Percentiles rank a stretch among this genome's conserved stretches.
These are phyloP conservation scores for Diplodia intermedia DNA, from an alignment of 2,329 filamentous ascomycete genomes.

Conservation along the genomic window DNA sequence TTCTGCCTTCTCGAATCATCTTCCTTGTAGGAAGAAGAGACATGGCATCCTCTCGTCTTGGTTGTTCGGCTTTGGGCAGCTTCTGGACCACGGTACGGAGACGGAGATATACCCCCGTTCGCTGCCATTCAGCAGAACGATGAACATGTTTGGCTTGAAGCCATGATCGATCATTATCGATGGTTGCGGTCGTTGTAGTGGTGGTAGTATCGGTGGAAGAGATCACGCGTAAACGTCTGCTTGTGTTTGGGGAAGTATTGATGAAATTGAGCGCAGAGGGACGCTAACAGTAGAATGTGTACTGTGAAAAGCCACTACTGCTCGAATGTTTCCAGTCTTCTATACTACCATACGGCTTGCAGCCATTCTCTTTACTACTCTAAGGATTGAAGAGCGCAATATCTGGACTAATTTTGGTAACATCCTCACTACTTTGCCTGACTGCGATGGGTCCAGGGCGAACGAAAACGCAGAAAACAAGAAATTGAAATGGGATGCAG, in stretches of 20 bases:
- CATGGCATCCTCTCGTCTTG: constrained; percentile 23
- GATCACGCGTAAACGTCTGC: not conserved
- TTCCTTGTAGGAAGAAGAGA: not conserved
- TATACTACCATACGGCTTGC: too few relatives aligned
- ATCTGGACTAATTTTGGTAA: too few relatives aligned
- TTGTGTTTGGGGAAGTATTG: not conserved
- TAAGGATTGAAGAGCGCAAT: too few relatives aligned
- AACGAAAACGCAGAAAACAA: too few relatives aligned
- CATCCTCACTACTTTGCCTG: too few relatives aligned
- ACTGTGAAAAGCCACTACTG: too few relatives aligned
- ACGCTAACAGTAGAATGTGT: too few relatives aligned
- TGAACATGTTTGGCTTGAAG: not conserved
- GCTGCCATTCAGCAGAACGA: constrained; percentile 5
- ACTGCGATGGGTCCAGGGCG: too few relatives aligned
- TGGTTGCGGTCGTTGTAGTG: not conserved
- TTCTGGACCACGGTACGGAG: constrained; percentile 29
- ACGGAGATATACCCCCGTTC: constrained; percentile 30
- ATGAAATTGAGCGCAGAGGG: too few relatives aligned
- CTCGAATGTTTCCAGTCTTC: too few relatives aligned
- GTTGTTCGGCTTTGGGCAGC: constrained; percentile 27
- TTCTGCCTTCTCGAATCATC: not conserved
- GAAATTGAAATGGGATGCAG: too few relatives aligned
- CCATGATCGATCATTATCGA: not conserved
- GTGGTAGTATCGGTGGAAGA: not conserved
- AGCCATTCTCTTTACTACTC: too few relatives aligned